Evolutionary conservation across 176 grass and related monocot species (phyloP).

Genomic region (bread wheat (Triticum aestivum)): DNA sequence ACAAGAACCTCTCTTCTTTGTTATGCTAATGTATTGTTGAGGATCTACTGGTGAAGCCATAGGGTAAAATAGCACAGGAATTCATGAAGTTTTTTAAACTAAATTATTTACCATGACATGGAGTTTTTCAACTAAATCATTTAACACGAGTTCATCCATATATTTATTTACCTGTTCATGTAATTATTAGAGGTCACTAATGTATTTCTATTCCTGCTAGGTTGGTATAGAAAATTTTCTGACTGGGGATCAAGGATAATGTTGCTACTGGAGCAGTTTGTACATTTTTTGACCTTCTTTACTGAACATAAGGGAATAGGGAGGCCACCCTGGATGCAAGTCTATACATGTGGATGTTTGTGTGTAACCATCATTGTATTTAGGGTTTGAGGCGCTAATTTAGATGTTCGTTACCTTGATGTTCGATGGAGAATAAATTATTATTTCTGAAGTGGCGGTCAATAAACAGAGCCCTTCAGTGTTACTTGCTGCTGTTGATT

Average conservation of each 20-base stretch:
- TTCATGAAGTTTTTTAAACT: neutral
- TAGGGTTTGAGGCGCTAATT: conserved; percentile 47
- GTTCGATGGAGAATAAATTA: conserved; percentile 57
- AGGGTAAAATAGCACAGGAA: neutral
- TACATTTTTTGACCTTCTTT: conserved; percentile 63
- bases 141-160: neutral
- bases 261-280: conserved; percentile 46
- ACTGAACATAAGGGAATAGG: conserved; percentile 57
- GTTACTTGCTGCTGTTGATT: conserved; percentile 21
- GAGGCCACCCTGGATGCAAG: conserved; percentile 35
- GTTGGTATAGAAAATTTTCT: conserved; percentile 57
- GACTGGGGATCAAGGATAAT: conserved; percentile 41
- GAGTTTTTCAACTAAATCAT: neutral
- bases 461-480: conserved; percentile 37
- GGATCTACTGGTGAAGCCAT: neutral
- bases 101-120: neutral
- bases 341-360: conserved; percentile 61
- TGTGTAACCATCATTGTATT: conserved; percentile 68
- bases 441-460: conserved; percentile 38
- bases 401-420: conserved; percentile 45
- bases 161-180: neutral
- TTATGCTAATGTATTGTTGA: neutral
- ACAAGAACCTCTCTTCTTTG: neutral
- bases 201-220: conserved; percentile 27
- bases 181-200: neutral